Evolutionary conservation across 2,329 filamentous ascomycete species (phyloP).

Genomic region (Macroventuria anomochaeta): DNA sequence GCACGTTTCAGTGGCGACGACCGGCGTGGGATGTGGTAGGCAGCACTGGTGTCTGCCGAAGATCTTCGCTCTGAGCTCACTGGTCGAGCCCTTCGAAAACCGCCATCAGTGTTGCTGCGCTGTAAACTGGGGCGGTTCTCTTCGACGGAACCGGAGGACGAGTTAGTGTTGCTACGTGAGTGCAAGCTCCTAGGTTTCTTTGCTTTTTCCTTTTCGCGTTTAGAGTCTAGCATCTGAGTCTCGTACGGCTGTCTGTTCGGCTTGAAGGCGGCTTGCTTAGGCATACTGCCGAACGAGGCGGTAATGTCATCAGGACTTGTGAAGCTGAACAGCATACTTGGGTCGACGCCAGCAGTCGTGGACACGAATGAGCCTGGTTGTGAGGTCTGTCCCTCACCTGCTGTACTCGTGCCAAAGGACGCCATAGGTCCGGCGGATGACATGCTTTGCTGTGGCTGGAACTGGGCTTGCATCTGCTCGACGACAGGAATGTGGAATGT

Average conservation of each 20-base stretch:
- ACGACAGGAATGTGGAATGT: conserved; percentile 37
- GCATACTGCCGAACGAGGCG: conserved; percentile 38
- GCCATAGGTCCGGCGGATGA: conserved; percentile 30
- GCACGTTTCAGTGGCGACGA: conserved; percentile 57
- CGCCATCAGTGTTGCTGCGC: conserved; percentile 56
- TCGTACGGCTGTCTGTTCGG: conserved; percentile 49
- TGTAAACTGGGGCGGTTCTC: conserved; percentile 46
- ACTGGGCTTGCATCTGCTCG: conserved; percentile 44
- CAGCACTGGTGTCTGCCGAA: conserved; percentile 26
- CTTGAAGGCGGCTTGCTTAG: conserved; percentile 26
- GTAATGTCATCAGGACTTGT: conserved; percentile 36
- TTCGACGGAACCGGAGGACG: conserved; percentile 47
- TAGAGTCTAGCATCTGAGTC: conserved; percentile 44
- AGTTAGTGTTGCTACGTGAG: conserved; percentile 50
- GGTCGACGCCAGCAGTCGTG: conserved; percentile 54
- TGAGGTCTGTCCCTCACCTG: conserved; percentile 28
- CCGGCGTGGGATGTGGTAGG: conserved; percentile 49
- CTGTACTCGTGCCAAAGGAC: conserved; percentile 34
- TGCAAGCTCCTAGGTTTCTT: conserved; percentile 45
- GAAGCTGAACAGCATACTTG: conserved; percentile 56
- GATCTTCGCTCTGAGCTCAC: conserved; percentile 40
- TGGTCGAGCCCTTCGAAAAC: conserved; percentile 40
- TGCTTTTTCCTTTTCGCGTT: conserved; percentile 43
- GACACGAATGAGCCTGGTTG: conserved; percentile 43
- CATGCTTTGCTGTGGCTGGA: conserved; percentile 42